Base-by-base conservation (phyloP, 352 stramenopile species). In the Globisporangium megalacanthum region DNA sequence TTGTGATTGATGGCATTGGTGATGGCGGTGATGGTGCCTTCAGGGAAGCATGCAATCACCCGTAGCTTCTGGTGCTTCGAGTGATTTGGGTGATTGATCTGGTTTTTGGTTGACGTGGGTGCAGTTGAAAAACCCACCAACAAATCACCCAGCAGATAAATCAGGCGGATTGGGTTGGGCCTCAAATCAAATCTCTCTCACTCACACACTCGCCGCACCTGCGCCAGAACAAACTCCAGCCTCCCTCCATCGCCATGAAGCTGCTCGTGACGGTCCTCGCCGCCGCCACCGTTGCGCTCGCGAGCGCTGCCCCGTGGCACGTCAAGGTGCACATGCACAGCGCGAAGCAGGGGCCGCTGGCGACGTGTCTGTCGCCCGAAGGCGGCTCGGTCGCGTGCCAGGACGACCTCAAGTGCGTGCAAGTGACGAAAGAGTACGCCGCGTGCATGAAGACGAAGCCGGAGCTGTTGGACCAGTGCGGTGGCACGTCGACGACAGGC, bases 251-350 rank as follows among this genome's bases (percentile, higher is more conserved):
- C 13, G 39, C 39, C 6, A 47, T 47, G 41, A 47, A 47, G 41
- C 15, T 47, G 41, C 15, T 47, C 41, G 41, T 19, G 41, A 47
- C 41, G 41, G 0, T 47, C 22, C 10, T 29, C 15, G 25, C 47
- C 37, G 15, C 45, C n/a, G 45, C 45, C 20, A 22, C 19, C 15
- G 49, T 25, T 9, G 25, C 36, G 31, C 29, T 47, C 14, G n/a
- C 31, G 10, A 44, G 41, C 11, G 54, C 54, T 33, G 20, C 42
- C 29, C 19, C 36, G 42, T 53, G 36, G 54, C 54, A 60, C 44
- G 36, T 60, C 52, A 57, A 57, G 44, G 46, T 60, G 54, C 45
- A 31, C 19, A 19, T 53, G 44, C 54, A 53, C 54, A 59, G 41
- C 13, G 49, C n/a, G 31, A 54, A 55, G 35, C 49, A 55, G 49